Conservation (phyloP, 164 flowering plant species). For the Annona squamosa region DNA sequence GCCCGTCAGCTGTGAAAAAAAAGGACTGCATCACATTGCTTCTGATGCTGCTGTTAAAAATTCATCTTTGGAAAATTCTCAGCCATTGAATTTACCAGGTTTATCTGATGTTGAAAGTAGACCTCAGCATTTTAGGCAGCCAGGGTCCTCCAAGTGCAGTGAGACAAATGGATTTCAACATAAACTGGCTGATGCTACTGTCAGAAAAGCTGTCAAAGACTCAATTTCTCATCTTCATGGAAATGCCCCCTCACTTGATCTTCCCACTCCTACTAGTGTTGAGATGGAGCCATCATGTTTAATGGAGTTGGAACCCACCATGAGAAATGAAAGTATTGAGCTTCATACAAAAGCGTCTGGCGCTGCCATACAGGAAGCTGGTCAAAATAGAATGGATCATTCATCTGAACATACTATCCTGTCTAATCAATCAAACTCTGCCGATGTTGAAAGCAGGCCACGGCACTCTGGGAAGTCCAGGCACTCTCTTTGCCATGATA, state of each 20-base stretch:
- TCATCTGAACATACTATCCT: no score
- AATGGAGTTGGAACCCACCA: neutral
- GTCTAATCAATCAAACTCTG: no score
- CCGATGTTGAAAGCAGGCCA: no score
- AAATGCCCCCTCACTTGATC: constrained; percentile 8
- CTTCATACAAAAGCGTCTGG: neutral
- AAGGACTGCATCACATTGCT: constrained; percentile 3
- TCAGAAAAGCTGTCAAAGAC: constrained; percentile 8
- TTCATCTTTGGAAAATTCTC: neutral
- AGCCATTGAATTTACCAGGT: neutral
- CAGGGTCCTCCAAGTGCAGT: neutral
- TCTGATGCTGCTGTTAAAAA: neutral
- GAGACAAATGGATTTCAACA: neutral
- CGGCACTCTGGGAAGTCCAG: no score
- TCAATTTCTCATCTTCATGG: constrained; percentile 8
- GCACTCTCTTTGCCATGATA: no score
- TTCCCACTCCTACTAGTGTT: constrained; percentile 6
- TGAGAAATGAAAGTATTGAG: neutral
- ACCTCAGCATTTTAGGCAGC: neutral
- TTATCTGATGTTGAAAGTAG: neutral
- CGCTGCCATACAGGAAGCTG: neutral
- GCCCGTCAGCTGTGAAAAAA: neutral
- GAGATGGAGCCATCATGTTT: neutral
- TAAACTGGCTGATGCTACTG: neutral
- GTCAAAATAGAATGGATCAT: no score